Base-by-base conservation (phyloP, 768 basidiomycete species). In the Leccinum arenicola region DNA sequence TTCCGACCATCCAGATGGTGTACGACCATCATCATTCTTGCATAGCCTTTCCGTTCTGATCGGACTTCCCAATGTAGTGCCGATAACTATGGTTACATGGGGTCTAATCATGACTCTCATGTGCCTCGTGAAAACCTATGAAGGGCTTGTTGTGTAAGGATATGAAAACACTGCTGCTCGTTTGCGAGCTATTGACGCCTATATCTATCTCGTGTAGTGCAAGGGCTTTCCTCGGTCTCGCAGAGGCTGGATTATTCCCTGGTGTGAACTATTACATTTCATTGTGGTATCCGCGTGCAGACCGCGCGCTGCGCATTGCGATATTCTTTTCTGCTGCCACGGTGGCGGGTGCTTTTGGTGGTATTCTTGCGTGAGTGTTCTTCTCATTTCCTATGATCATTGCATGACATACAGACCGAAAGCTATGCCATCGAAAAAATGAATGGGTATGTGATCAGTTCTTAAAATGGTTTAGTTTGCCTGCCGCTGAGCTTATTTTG, bases 261-360 rank as follows among this genome's bases (percentile, higher is more conserved):
- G 76, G 76, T 2, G 67, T 79, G 55, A 74, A 73, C 1, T 82
- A 78, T 58, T 78, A 75, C 49, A 72, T 85, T 47, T 83, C 82
- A 12, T 69, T 83, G 50, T 87, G 86, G 85, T 84, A 89, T 67
- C 78, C 83, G 14, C 75, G 81, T 36, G 72, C 74, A 54, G 86
- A 88, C 64, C 80, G 84, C 43, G 84, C 82, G 15, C 73, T 71
- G 64, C 80, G 86, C 27, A 78, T 85, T 55, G 83, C 85, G 5
- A 43, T 87, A 29, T 87, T 88, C 76, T 85, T 84, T 70, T 80
- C 81, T 17, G 83, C 84, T 31, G 84, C 84, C 12, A 84, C 83
- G 0, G 64, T 82, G 35, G 79, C 84, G 17, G 84, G 78, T 52
- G 71, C 74, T 60, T 84, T 75, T 69, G 81, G 82, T 51, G 82